A percentile compares a stretch with the other conserved stretches of the same genome.
phyloP scores from a whole-genome alignment of 2,329 filamentous ascomycete species.

The Fusarium decemcellulare region DNA sequence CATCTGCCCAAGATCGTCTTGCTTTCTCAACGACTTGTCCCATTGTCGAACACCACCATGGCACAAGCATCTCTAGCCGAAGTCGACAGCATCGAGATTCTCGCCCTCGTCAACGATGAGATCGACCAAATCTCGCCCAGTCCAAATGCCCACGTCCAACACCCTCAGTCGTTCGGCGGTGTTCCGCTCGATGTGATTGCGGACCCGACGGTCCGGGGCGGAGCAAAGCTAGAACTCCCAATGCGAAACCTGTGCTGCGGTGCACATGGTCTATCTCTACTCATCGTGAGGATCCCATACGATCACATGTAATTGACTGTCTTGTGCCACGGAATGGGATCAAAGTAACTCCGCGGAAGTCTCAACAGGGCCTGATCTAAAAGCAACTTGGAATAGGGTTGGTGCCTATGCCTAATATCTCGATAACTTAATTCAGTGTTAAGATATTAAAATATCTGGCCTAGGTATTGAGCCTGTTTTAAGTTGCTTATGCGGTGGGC shows the following conservation, averaged over 20 bases:
- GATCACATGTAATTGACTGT: slow-evolving; percentile 11
- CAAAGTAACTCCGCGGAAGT: too few relatives aligned
- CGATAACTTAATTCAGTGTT: too few relatives aligned
- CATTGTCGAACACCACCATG: slow-evolving; percentile 7
- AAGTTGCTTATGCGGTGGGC: too few relatives aligned
- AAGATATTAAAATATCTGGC: too few relatives aligned
- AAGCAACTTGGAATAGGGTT: too few relatives aligned
- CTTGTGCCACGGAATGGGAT: too few relatives aligned
- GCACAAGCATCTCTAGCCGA: not conserved
- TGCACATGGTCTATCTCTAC: slow-evolving; percentile 67
- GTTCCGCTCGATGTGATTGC: slow-evolving; percentile 55
- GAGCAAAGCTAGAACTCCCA: slow-evolving; percentile 59
- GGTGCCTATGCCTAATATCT: too few relatives aligned
- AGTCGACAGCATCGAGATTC: slow-evolving; percentile 57
- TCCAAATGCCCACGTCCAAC: slow-evolving; percentile 58
- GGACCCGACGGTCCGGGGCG: slow-evolving; percentile 53
- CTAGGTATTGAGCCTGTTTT: too few relatives aligned
- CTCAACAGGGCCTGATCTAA: too few relatives aligned
- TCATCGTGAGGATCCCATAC: slow-evolving; percentile 56
- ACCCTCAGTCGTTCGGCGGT: slow-evolving; percentile 58
- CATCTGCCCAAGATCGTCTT: not conserved
- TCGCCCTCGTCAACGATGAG: slow-evolving; percentile 68
- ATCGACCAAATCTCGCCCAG: slow-evolving; percentile 66
- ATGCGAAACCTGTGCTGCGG: slow-evolving; percentile 67
- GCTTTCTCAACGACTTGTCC: not conserved